Evolutionary conservation across 1,284 basidiomycete species (phyloP), one percentile per base, ranked within the genome.

Genomic region (Hortiboletus rubellus): DNA sequence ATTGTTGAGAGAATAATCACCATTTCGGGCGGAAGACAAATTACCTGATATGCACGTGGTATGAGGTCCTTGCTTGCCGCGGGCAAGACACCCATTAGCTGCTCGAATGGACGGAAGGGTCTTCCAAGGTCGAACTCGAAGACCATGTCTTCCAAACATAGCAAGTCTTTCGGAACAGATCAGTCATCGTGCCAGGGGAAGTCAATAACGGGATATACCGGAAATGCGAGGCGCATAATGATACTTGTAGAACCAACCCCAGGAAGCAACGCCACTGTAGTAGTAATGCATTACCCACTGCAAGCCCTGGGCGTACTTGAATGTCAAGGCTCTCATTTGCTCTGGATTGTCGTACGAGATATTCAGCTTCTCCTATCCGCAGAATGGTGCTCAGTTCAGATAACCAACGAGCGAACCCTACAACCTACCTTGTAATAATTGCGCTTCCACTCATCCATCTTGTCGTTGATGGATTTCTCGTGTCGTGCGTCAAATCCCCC

Each of bases 281-380:
- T 99, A 99, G 75, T 99, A 99, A 72, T 95, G 91, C 86, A 99
- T 90, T 34, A 99, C 94, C 97, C 96, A 99, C 72, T 99, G 97
- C 60, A 99, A 76, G 1, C 96, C 97, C 72, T 99, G 94, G 40
- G 94, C 83, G 73, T 98, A 99, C 60, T 87, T 84, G 67, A 82
- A 94, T 11, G 85, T 78, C 52, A 98, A 77, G 48, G 82, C 80
- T 50, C 79, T 77, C 78, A 94, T 83, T 54, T 84, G 78, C 65
- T 87, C 77, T 3, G 84, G 82, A 63, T 90, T 73, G 62, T 89
- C 81, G 62, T 84, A 91, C 27, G 86, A 85, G 62, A 97, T 87
- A 58, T 89, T 85, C 53, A 98, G 75, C 76, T 98, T 98, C 31
- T 84, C 87, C 89, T 94, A 46, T 37, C 47, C 41, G 5, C 51